phyloP scores from a whole-genome alignment of 2,329 filamentous ascomycete genomes.

The Septoria petroselini region DNA sequence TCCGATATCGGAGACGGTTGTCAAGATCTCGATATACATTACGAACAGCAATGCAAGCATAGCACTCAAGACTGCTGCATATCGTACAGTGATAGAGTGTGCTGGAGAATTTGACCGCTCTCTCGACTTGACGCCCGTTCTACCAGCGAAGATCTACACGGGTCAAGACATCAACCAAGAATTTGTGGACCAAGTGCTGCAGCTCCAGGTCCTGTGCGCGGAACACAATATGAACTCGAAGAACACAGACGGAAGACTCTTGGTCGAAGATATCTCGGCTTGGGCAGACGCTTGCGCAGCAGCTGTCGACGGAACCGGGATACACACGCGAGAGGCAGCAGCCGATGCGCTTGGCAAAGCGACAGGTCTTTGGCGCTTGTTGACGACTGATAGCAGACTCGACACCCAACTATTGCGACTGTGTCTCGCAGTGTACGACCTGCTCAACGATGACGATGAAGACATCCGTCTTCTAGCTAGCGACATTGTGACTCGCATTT shows the following conservation, averaged over 20 bases:
- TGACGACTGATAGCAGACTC: conserved; percentile 9
- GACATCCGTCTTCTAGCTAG: conserved; percentile 71
- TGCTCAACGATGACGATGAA: conserved; percentile 86
- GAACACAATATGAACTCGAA: background rate
- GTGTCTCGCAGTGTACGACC: conserved; percentile 68
- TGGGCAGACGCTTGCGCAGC: conserved; percentile 21
- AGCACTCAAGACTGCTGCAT: conserved; percentile 20
- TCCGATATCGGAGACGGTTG: conserved; percentile 9
- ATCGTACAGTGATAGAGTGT: conserved; percentile 6
- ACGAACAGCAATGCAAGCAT: conserved; percentile 3
- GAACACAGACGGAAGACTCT: background rate
- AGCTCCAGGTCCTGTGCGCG: conserved; percentile 21
- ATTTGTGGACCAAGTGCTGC: conserved; percentile 26
- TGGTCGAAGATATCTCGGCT: conserved; percentile 4
- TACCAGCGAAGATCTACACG: background rate
- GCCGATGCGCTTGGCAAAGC: conserved; percentile 28
- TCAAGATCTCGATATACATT: conserved; percentile 15
- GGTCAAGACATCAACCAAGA: conserved; percentile 17
- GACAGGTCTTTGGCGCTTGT: conserved; percentile 18
- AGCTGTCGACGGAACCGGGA: conserved; percentile 28
- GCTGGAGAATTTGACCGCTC: background rate
- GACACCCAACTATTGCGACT: conserved; percentile 49
- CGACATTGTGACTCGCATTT: conserved; percentile 47
- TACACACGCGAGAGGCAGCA: conserved; percentile 33
- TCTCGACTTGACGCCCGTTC: background rate